Evolutionary conservation across 2,329 filamentous ascomycete genomes (phyloP), one percentile per base, ranked within the genome.

Genomic region (Orbilia brochopaga): DNA sequence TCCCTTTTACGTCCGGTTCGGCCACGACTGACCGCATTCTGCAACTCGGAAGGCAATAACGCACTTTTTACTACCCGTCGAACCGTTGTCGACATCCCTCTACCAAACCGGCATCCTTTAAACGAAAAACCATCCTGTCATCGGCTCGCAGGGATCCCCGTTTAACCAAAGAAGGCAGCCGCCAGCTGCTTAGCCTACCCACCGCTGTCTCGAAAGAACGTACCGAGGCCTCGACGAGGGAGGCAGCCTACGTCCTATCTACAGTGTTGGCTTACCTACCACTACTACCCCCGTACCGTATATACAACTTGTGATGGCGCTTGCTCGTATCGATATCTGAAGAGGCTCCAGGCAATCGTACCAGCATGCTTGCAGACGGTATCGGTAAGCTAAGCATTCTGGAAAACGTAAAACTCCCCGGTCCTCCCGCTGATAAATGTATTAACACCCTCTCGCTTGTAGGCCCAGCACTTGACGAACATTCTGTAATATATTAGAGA

Each of bases 31-130:
- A 56, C 59, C 59, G 51, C 40, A 32, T 52, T 15, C 21, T 55
- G 52, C 51, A 44, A 67, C 59, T 61, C 54, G 63, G 63, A 67
- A 67, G 60, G 56, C 51, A 37, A 70, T 70, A 70, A 70, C 58
- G 58, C 63, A 60, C 59, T 59, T 56, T 55, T 53, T 60, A 35
- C 46, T 44, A 32, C 55, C 50, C 24, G 58, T 44, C 52, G 53
- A 69, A 24, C 51, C 51, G 59, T 50, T 63, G 30, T 70, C 65
- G 59, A 70, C 59, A 70, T 59, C 53, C 24, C 44, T 48, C 53
- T 63, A 63, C 53, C 37, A 40, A 62, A 63, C 58, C 53, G 65
- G 65, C 46, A 70, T 63, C 53, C 57, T 59, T 59, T 23, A 23
- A 63, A 70, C 27, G 4, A 53, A 70, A 48, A 48, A 48, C 55